Evolutionary conservation across 345 rosid genomes (phyloP).

Genomic region (Murraya paniculata): DNA sequence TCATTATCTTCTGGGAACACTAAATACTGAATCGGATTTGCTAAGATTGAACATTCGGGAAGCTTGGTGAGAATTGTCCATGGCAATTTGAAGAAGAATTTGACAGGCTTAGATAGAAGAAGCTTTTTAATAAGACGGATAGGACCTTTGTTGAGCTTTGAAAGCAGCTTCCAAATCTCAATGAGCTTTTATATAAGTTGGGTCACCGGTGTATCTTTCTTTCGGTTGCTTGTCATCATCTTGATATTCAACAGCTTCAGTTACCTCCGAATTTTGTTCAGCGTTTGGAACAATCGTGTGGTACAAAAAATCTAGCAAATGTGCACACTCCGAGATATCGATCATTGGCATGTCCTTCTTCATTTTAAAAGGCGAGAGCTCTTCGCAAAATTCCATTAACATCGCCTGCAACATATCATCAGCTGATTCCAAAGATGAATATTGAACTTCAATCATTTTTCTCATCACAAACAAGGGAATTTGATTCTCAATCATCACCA

Average conservation of each 20-base stretch:
- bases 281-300: neutral
- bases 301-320: neutral
- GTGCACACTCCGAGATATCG: neutral
- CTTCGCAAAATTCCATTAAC: constrained; percentile 21
- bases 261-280: neutral
- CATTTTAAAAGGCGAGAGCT: neutral
- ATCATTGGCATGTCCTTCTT: neutral
- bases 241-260: neutral
- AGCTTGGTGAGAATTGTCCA: constrained; percentile 51
- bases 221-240: neutral
- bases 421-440: neutral
- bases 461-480: constrained; percentile 56
- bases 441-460: constrained; percentile 25
- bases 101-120: constrained; percentile 28
- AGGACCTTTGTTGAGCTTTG: constrained; percentile 22
- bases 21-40: constrained; percentile 29
- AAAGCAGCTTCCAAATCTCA: constrained; percentile 27
- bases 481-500: constrained; percentile 70
- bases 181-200: constrained; percentile 16
- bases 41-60: constrained; percentile 41
- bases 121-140: constrained; percentile 20
- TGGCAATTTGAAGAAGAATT: constrained; percentile 38
- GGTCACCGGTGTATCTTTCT: neutral
- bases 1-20: constrained; percentile 11
- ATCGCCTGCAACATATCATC: neutral